Conservation (phyloP, 169 alveolate species). For the Amoebophrya sp. region DNA sequence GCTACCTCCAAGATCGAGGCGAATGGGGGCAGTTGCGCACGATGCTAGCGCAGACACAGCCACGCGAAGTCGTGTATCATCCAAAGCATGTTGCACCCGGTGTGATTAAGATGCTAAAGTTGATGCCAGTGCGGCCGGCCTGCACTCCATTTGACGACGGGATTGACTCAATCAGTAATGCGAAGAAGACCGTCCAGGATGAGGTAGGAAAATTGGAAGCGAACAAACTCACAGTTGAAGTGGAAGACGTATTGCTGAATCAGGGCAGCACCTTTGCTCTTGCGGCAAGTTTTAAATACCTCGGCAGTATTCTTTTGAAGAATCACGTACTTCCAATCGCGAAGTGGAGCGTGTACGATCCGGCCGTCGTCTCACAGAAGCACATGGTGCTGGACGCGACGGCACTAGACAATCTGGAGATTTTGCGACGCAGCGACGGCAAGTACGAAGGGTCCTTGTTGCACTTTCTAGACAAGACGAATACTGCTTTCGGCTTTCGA, state of each 20-base stretch:
- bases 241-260: constrained; percentile 29
- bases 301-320: constrained; percentile 22
- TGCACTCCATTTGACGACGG: constrained; percentile 4
- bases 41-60: constrained; percentile 62
- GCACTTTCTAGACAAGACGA: constrained; percentile 80
- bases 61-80: constrained; percentile 56
- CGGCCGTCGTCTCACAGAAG: constrained; percentile 2
- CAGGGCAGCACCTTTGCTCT: constrained; percentile 29
- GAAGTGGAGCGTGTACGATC: constrained; percentile 19
- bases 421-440: constrained; percentile 64
- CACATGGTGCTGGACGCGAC: constrained; percentile 60
- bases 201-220: neutral
- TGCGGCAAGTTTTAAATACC: constrained; percentile 28
- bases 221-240: neutral
- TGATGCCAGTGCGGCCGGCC: constrained; percentile 53
- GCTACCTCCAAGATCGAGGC: neutral
- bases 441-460: constrained; percentile 62
- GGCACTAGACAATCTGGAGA: constrained; percentile 70
- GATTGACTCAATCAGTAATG: too few relatives aligned
- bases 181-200: too few relatives aligned
- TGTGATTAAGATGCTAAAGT: constrained; percentile 45
- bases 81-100: constrained; percentile 53
- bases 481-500: constrained; percentile 89
- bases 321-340: constrained; percentile 40
- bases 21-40: constrained; percentile 57